A percentile compares a stretch with the other conserved stretches of the same genome.
Evolutionary conservation across 495 filamentous ascomycete genomes (phyloP).

Genomic region (Cercophora scortea): DNA sequence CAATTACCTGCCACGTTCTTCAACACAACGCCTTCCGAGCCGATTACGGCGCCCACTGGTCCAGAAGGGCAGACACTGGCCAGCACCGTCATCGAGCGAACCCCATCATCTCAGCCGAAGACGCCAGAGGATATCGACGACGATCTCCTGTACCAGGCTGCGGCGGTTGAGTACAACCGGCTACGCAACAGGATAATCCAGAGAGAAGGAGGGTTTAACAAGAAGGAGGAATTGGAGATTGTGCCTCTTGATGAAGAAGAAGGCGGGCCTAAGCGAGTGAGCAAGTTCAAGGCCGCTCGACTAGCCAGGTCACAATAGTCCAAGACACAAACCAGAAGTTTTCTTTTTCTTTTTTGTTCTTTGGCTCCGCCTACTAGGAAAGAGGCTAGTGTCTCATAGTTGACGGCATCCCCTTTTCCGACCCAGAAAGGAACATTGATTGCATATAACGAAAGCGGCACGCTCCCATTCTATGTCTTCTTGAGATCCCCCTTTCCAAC

Average conservation of each 20-base stretch:
- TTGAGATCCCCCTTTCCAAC: too few relatives aligned
- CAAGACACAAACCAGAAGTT: background rate
- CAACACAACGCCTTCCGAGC: background rate
- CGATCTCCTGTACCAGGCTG: constrained; percentile 61
- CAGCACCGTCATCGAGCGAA: constrained; percentile 55
- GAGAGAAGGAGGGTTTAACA: constrained; percentile 66
- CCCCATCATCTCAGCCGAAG: constrained; percentile 25
- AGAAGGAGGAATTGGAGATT: constrained; percentile 51
- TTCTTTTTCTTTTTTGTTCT: background rate
- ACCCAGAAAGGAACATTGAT: too few relatives aligned
- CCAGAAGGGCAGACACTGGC: constrained; percentile 52
- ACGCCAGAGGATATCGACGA: constrained; percentile 72
- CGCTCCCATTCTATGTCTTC: too few relatives aligned
- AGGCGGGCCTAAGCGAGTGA: constrained; percentile 60
- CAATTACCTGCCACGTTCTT: constrained; percentile 21
- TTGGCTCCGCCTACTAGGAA: background rate
- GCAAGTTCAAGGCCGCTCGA: constrained; percentile 83
- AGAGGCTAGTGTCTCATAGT: constrained; percentile 6
- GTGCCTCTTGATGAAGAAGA: constrained; percentile 59
- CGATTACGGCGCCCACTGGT: constrained; percentile 34
- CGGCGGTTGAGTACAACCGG: constrained; percentile 71
- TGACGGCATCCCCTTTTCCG: constrained; percentile 3
- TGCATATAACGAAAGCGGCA: too few relatives aligned
- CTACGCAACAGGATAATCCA: constrained; percentile 73
- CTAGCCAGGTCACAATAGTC: constrained; percentile 36